phyloP scores from a whole-genome alignment of 345 rosid species.

The Hirschfeldia incana region DNA sequence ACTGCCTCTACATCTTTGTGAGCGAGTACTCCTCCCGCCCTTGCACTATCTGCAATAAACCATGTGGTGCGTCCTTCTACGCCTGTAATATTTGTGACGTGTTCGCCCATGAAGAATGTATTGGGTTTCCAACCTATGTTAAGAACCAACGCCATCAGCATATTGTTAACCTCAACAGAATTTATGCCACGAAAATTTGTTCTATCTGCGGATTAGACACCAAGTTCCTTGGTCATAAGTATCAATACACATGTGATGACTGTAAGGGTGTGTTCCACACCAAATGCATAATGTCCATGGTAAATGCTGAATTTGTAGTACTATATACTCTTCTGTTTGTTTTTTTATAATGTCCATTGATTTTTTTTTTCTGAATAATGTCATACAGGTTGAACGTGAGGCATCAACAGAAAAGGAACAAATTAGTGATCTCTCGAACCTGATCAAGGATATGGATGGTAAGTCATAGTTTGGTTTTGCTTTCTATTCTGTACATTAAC shows the following conservation, averaged over 20 bases:
- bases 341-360: background rate
- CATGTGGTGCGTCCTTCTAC: constrained; percentile 8
- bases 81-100: background rate
- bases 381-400: background rate
- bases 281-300: constrained; percentile 1
- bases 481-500: background rate
- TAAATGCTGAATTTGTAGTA: background rate
- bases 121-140: background rate
- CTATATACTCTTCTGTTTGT: background rate
- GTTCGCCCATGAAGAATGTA: background rate
- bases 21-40: background rate
- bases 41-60: background rate
- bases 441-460: background rate
- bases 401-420: constrained; percentile 10
- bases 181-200: background rate
- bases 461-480: background rate
- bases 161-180: background rate
- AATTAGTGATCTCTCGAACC: background rate
- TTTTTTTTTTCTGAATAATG: background rate
- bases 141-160: background rate
- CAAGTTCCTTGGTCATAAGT: background rate
- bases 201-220: background rate
- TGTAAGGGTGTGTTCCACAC: background rate
- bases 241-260: background rate
- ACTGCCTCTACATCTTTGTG: background rate